Base-by-base conservation (phyloP, 495 filamentous ascomycete species). In the Talaromyces borbonicus region DNA sequence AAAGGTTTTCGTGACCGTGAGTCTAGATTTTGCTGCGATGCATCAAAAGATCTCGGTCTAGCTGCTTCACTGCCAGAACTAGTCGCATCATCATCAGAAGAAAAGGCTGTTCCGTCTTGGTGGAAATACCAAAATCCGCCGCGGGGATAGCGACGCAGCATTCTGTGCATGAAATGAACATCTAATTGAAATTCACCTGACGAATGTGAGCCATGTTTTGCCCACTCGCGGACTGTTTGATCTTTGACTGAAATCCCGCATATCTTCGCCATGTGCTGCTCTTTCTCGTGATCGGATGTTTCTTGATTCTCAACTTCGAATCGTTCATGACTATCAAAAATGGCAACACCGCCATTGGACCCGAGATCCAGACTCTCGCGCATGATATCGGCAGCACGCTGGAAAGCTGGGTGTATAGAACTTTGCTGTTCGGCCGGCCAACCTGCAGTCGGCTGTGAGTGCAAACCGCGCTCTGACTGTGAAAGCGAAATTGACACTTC, bases 61-160 rank as follows among this genome's bases (percentile, higher is more conserved):
- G 32, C 32, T 8, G 9, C 19, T 36, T 36, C 32, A 36, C 32
- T 36, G 8, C 32, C 32, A 36, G 32, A 36, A 18, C 32, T 16
- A 8, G 19, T 18, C 12, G 51, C 51, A 7, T 68, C 67, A 33
- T 70, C 67, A 25, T 69, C 66, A 0, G 67, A 71, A 7, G 61
- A 63, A 0, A 65, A 66, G 2, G 69, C 43, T 22, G 61, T 40
- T 1, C 67, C 66, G 40, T 73, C 71, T 3, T 63, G 69, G 38
- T 83, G 78, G 50, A 81, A 81, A 14, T 73, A 77, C 73, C 79
- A 84, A 8, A 85, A 59, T 35, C 77, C 74, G 4, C 82, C 82
- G 37, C 73, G 68, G 4, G 75, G 73, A 53, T 85, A 80, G n/a
- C 74, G 66, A 8, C 72, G 68, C 1, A 84, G 56, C 1, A 84